Evolutionary conservation across 2,329 filamentous ascomycete species (phyloP), one percentile per base, ranked within the genome.

Genomic region (Phialophora expanda): DNA sequence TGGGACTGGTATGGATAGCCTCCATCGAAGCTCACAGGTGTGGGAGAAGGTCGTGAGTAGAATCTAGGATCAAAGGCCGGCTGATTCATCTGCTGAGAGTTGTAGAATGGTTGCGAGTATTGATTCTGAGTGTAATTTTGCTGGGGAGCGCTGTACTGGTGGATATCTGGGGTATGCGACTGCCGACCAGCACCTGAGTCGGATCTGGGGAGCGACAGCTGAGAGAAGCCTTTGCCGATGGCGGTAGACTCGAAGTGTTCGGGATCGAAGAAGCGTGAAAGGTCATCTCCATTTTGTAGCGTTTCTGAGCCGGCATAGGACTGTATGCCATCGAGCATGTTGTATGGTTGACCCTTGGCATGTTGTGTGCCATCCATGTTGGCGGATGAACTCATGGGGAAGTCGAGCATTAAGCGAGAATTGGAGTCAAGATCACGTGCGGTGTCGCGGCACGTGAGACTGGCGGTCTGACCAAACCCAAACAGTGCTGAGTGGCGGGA

Each of bases 251-350:
- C 70, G 58, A 73, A 71, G 6, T 71, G 66, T 22, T 67, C 71
- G 38, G 71, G 70, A 54, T 71, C 68, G 59, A 71, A 69, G 54
- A 67, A 71, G 28, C 62, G 50, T 28, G 63, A 66, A 41, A 70
- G 54, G 44, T 71, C 70, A 48, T 72, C 66, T 59, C 66, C 61
- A 64, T 67, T 69, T 28, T 46, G 61, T 6, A 66, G 54, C 14
- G 56, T 24, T 32, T 61, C 60, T 14, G 56, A 20, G 56, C 53
- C 58, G 2, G 66, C 48, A 53, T 46, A 71, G 20, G 56, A 41
- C 20, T 66, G 63, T 22, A 73, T 64, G 51, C 65, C 64, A 57
- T 70, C 64, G 46, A 71, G 64, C 55, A 70, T 64, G 53, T 32
- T 50, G 50, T 66, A 64, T 14, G 65, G 54, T 44, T 57, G 65